Evolutionary conservation across 2,329 filamentous ascomycete genomes (phyloP), one percentile per base, ranked within the genome.

Genomic region (Daldinia sp.): DNA sequence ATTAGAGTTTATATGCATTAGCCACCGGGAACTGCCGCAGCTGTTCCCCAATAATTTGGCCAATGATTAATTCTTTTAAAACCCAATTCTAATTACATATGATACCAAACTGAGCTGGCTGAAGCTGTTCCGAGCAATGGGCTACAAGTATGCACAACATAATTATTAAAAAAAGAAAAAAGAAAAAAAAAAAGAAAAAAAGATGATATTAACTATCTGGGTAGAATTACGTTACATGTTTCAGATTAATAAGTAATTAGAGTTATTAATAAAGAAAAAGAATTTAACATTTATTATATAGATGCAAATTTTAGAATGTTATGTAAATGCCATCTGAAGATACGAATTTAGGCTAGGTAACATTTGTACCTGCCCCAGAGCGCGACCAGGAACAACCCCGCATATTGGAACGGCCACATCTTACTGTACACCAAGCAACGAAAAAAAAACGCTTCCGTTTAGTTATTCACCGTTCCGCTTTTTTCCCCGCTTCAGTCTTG

Each of bases 401-500:
- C 45, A 48, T 48, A 32, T 32, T 48, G 15, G 27, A 48, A 30
- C 27, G 45, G 45, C n/a, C 45, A 23, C 25, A 30, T 30, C 9
- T 48, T 30, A 48, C 27, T 30, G 39, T 45, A 45, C 21, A 9
- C 15, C 23, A 23, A 10, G 7, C 21, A 3, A 5, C n/a, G 15
- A 35, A 15, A 5, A 35, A 35, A 35, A 15, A 35, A n/a, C 6
- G 13, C n/a, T 3, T 17, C 15, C 34, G 37, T 43, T 43, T 41
- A 23, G 37, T 41, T 21, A 9, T 47, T 29, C 7, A 19, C 43
- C 13, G 17, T 45, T 53, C 49, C 39, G 56, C 48, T 53, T 59
- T 25, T 9, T 29, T 19, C 39, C 39, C n/a, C n/a, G n/a, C n/a
- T n/a, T n/a, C n/a, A n/a, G n/a, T n/a, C n/a, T n/a, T n/a, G n/a